Evolutionary conservation across 2,329 filamentous ascomycete species (phyloP).

Genomic region (Hortaea werneckii): DNA sequence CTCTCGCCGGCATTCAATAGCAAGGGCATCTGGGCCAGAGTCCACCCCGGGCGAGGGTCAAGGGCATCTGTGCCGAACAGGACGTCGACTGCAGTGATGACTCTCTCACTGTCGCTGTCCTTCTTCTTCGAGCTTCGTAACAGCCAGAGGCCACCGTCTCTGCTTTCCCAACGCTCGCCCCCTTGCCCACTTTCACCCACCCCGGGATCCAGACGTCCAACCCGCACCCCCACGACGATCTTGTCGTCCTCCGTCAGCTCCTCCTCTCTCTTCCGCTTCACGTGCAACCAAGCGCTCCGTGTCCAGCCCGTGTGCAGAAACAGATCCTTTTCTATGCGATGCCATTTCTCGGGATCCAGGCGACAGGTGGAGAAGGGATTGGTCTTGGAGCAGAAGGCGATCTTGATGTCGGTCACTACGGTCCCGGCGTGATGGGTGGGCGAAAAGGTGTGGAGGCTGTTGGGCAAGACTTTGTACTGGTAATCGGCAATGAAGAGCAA

Average conservation of each 20-base stretch:
- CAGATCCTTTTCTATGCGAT: constrained; percentile 79
- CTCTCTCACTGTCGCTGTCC: constrained; percentile 62
- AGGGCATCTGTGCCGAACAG: constrained; percentile 85
- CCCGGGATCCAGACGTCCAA: constrained; percentile 62
- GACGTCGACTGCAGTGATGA: constrained; percentile 73
- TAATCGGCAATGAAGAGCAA: constrained; percentile 76
- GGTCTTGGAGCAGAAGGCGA: constrained; percentile 64
- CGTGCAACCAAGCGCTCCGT: constrained; percentile 67
- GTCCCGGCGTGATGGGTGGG: constrained; percentile 75
- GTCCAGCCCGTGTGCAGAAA: constrained; percentile 67
- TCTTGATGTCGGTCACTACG: constrained; percentile 75
- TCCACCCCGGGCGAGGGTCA: constrained; percentile 80
- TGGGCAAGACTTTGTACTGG: constrained; percentile 76
- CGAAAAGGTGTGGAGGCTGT: constrained; percentile 75
- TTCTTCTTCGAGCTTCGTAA: constrained; percentile 63
- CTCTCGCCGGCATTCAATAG: constrained; percentile 55
- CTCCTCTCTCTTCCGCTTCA: constrained; percentile 76
- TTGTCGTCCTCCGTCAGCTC: constrained; percentile 64
- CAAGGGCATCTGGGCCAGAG: constrained; percentile 62
- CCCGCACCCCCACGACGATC: constrained; percentile 68
- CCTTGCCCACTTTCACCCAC: constrained; percentile 45
- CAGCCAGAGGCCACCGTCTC: constrained; percentile 72
- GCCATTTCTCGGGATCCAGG: constrained; percentile 64
- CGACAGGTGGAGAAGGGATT: constrained; percentile 46
- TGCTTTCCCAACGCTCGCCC: constrained; percentile 63